Conservation (phyloP, 2,329 filamentous ascomycete species). For the Pyrenophora seminiperda region DNA sequence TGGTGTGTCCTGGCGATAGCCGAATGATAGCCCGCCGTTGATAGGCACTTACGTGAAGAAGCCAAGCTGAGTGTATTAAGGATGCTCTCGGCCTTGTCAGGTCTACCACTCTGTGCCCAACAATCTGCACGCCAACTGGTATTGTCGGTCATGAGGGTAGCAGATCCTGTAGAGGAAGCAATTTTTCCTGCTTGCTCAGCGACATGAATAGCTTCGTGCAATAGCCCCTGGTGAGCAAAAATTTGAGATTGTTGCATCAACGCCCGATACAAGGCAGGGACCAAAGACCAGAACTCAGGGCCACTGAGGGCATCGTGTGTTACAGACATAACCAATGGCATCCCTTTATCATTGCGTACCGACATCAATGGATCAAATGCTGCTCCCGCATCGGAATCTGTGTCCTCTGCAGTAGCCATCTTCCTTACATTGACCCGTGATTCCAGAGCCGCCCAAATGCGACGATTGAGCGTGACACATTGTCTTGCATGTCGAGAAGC, state of each 20-base stretch:
- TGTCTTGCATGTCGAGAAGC: conserved; percentile 57
- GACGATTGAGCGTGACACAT: conserved; percentile 56
- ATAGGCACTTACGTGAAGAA: conserved; percentile 51
- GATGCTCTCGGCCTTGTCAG: conserved; percentile 56
- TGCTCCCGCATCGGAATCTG: conserved; percentile 21
- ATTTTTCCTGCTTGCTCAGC: conserved; percentile 82
- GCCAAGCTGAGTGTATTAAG: conserved; percentile 57
- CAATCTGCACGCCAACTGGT: conserved; percentile 53
- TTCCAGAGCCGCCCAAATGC: conserved; percentile 59
- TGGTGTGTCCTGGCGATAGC: conserved; percentile 58
- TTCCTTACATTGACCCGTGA: conserved; percentile 41
- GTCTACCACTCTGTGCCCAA: conserved; percentile 56
- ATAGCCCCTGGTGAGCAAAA: conserved; percentile 83
- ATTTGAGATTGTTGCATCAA: conserved; percentile 75
- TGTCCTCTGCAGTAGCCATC: conserved; percentile 12
- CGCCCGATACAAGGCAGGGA: conserved; percentile 73
- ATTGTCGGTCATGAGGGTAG: conserved; percentile 57
- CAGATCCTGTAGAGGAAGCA: conserved; percentile 69
- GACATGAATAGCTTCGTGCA: conserved; percentile 86
- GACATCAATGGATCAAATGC: conserved; percentile 38
- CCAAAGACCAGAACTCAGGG: conserved; percentile 78
- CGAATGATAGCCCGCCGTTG: conserved; percentile 59
- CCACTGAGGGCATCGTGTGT: conserved; percentile 57
- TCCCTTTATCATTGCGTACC: conserved; percentile 36
- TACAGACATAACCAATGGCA: conserved; percentile 48